Evolutionary conservation across 2,329 filamentous ascomycete species (phyloP).

Genomic region (Beauveria caledonica): DNA sequence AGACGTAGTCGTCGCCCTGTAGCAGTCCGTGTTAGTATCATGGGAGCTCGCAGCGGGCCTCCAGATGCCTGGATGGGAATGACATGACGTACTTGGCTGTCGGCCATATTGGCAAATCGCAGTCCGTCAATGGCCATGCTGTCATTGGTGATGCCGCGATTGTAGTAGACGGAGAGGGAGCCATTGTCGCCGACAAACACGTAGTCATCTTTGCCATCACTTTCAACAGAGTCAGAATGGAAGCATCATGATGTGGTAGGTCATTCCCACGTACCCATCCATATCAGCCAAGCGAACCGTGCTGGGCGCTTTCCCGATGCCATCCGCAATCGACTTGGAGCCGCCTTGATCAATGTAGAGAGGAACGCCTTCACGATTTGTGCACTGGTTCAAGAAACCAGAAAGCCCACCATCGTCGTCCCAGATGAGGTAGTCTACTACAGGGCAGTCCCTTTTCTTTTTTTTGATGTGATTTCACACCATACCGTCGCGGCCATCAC

Average conservation of each 20-base stretch:
- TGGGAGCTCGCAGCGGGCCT: background rate
- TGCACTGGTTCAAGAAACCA: conserved; percentile 14
- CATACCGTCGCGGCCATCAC: conserved; percentile 13
- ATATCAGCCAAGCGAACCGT: conserved; percentile 17
- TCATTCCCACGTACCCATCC: background rate
- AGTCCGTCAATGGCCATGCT: conserved; percentile 12
- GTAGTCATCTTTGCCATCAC: conserved; percentile 14
- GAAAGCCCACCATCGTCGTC: conserved; percentile 14
- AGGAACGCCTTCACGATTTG: conserved; percentile 13
- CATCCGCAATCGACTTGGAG: conserved; percentile 11
- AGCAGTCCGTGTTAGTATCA: background rate
- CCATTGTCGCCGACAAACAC: conserved; percentile 9
- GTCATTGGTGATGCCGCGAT: conserved; percentile 10
- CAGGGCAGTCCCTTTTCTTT: background rate
- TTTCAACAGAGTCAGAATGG: background rate
- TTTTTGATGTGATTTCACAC: background rate
- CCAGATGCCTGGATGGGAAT: background rate
- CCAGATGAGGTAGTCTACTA: conserved; percentile 15
- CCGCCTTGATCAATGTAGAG: conserved; percentile 14
- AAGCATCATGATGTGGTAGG: background rate
- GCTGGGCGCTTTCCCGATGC: conserved; percentile 8
- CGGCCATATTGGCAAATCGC: conserved; percentile 14
- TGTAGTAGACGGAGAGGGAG: conserved; percentile 13
- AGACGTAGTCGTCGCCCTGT: conserved; percentile 15
- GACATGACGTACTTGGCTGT: background rate